Evolutionary conservation across 169 alveolate species (phyloP).

Genomic region (Sarcocystis neurona): DNA sequence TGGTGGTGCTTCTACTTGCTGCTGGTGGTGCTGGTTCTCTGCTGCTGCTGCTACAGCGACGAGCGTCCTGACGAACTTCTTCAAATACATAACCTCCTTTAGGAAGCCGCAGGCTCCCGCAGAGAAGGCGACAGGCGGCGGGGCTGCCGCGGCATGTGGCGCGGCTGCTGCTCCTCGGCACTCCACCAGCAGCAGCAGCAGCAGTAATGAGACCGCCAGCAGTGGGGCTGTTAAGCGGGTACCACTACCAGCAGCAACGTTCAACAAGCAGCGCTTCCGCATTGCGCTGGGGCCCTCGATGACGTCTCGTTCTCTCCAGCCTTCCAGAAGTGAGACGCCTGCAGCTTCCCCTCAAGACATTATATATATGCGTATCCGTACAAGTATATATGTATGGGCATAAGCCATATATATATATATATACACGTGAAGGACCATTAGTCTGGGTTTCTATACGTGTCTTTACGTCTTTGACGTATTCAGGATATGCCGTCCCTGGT

Average conservation of each 20-base stretch:
- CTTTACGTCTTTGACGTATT: no score
- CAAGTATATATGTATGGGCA: neutral
- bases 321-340: no score
- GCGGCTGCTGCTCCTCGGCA: no score
- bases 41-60: neutral
- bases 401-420: no score
- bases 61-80: neutral
- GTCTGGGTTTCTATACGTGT: neutral
- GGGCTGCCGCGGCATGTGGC: neutral
- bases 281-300: no score
- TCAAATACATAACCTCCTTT: neutral
- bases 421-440: neutral
- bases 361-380: neutral
- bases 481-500: no score
- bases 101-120: constrained; percentile 6
- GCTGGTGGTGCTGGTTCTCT: neutral
- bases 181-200: constrained; percentile 28
- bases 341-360: no score
- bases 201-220: neutral
- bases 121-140: neutral
- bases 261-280: no score
- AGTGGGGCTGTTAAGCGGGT: neutral
- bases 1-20: neutral
- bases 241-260: neutral
- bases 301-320: no score